Conservation (phyloP, 352 stramenopile species). For the Phytophthora chlamydospora region DNA sequence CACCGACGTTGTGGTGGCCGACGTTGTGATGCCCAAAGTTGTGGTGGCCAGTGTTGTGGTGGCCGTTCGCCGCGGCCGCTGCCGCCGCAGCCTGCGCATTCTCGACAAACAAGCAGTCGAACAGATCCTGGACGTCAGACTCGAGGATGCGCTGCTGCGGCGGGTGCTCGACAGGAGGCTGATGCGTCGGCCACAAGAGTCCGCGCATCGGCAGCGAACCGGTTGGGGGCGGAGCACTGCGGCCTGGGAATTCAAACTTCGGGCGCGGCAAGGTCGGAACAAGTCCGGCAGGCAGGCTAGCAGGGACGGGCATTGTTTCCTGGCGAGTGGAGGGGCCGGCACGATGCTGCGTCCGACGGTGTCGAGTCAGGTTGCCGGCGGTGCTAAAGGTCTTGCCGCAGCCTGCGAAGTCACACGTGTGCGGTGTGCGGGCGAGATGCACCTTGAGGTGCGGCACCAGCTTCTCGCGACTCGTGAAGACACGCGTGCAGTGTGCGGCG, state of each 20-base stretch:
- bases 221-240: slow-evolving; percentile 15
- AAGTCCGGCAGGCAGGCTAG: background rate
- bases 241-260: slow-evolving; percentile 38
- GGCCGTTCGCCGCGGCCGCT: slow-evolving; percentile 27
- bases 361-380: slow-evolving; percentile 63
- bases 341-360: slow-evolving; percentile 65
- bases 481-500: slow-evolving; percentile 44
- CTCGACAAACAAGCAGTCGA: slow-evolving; percentile 53
- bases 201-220: slow-evolving; percentile 43
- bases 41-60: slow-evolving; percentile 20
- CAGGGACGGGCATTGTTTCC: slow-evolving; percentile 1
- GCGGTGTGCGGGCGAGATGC: slow-evolving; percentile 53
- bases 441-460: slow-evolving; percentile 55
- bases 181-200: slow-evolving; percentile 38
- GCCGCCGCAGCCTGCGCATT: slow-evolving; percentile 34
- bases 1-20: slow-evolving; percentile 19
- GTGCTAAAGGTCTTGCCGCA: slow-evolving; percentile 73
- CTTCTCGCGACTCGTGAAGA: slow-evolving; percentile 58
- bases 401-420: slow-evolving; percentile 57
- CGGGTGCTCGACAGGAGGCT: slow-evolving; percentile 23
- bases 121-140: slow-evolving; percentile 49
- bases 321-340: slow-evolving; percentile 21
- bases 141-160: slow-evolving; percentile 41
- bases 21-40: slow-evolving; percentile 1
- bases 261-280: slow-evolving; percentile 29